Base-by-base conservation (phyloP, 2,329 filamentous ascomycete genomes). In the Cadophora sp. region DNA sequence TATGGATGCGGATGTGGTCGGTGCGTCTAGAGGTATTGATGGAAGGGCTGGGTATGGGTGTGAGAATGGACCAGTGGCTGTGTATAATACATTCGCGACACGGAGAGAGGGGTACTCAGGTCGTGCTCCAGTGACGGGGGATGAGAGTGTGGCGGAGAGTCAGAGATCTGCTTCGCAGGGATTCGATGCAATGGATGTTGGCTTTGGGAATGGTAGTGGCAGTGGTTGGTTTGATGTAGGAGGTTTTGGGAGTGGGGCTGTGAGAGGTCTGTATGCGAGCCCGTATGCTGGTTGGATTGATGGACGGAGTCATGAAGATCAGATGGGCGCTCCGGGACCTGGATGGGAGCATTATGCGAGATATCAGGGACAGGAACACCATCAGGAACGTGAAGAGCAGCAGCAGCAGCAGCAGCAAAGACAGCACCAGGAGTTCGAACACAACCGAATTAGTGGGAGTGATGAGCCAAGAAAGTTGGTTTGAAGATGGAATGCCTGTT, bases 261-360 rank as follows among this genome's bases (percentile, higher is more conserved):
- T 39, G 22, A 24, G 39, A 24, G 16, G 48, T 14, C 3, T 47
- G 13, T 63, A 63, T 56, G 61, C 36, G 22, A 56, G 61, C 36
- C 61, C 61, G 5, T 63, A 63, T 24, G 50, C 39, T 7, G 61
- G 61, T 3, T 63, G 61, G 61, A 36, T 63, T 63, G 39, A 56
- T 45, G 50, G 61, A 3, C 16, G 20, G 9, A 33, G 18, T 13
- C 39, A 36, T 16, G 22, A n/a, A 16, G 50, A 63, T 56, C 33
- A 55, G 50, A 56, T 56, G 61, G 39, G 61, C 8, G 18, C 11
- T 51, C 61, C 50, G 9, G 61, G 33, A n/a, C 45, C 45, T 6
- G 33, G 36, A 18, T 58, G 33, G 55, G 55, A 58, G 55, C 4
- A 18, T 22, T 39, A 20, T 24, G 55, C 36, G 33, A 24, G 36